phyloP scores from a whole-genome alignment of 169 alveolate species.

The Babesia sp. region DNA sequence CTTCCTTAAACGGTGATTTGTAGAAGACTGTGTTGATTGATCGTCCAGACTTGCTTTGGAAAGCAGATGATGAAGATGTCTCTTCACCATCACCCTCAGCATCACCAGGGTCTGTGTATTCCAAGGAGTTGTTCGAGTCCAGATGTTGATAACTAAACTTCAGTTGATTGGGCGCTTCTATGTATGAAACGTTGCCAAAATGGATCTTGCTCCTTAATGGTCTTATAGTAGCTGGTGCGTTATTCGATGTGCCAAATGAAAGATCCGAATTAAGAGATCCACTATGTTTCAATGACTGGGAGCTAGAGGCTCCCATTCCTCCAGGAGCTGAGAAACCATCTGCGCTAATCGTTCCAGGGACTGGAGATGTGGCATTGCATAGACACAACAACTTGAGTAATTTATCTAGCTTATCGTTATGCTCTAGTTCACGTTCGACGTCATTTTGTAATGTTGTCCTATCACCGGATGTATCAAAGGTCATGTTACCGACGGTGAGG shows the following conservation, averaged over 20 bases:
- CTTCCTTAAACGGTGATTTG: conserved; percentile 38
- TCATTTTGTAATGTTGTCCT: not conserved
- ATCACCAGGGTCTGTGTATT: conserved; percentile 7
- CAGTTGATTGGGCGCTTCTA: conserved; percentile 10
- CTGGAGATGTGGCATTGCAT: conserved; percentile 22
- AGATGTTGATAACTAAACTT: conserved; percentile 3
- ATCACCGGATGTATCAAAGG: conserved; percentile 23
- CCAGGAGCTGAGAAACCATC: conserved; percentile 1
- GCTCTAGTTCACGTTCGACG: conserved; percentile 5
- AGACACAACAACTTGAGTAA: conserved; percentile 34
- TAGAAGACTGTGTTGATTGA: not conserved
- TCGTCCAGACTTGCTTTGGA: conserved; percentile 1
- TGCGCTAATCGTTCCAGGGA: not conserved
- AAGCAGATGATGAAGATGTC: conserved; percentile 11
- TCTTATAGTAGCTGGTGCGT: not conserved
- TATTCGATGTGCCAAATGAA: not conserved
- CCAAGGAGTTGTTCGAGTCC: conserved; percentile 6
- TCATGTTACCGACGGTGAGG: conserved; percentile 23
- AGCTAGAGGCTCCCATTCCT: not conserved
- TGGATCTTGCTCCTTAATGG: conserved; percentile 47
- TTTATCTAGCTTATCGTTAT: conserved; percentile 11
- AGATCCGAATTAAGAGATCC: conserved; percentile 10
- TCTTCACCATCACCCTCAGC: conserved; percentile 11
- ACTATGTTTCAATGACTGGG: not conserved
- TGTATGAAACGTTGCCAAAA: conserved; percentile 56